A percentile compares a stretch with the other conserved stretches of the same genome.
Conservation (phyloP, 1,284 basidiomycete species). For the Cutaneotrichosporon mucoides region DNA sequence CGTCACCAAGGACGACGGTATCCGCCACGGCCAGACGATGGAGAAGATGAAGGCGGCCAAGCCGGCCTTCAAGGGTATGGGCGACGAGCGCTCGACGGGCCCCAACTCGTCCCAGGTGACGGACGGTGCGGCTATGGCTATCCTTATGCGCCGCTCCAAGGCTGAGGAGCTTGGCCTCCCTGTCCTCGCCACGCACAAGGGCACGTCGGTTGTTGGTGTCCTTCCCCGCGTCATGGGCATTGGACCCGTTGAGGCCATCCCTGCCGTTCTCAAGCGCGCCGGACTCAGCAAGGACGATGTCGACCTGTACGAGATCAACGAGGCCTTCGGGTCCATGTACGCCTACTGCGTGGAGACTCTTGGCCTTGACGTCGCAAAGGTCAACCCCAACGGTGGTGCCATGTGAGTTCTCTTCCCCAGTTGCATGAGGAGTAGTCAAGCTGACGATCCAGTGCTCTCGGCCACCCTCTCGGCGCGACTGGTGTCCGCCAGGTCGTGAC, state of each 20-base stretch:
- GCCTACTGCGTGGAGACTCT: slow-evolving; percentile 71
- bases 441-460: slow-evolving; percentile 9
- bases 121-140: slow-evolving; percentile 78
- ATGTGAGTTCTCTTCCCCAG: slow-evolving; percentile 4
- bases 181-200: slow-evolving; percentile 73
- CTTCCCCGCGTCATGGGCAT: slow-evolving; percentile 80
- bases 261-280: slow-evolving; percentile 58
- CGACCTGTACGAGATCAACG: slow-evolving; percentile 82
- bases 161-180: slow-evolving; percentile 72
- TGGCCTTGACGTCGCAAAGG: slow-evolving; percentile 66
- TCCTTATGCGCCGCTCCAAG: slow-evolving; percentile 80
- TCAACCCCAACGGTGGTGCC: slow-evolving; percentile 76
- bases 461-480: slow-evolving; percentile 22
- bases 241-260: slow-evolving; percentile 69
- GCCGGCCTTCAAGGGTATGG: slow-evolving; percentile 85
- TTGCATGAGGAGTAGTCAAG: too few species aligned
- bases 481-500: slow-evolving; percentile 34
- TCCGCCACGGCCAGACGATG: slow-evolving; percentile 70
- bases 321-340: slow-evolving; percentile 82
- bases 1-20: slow-evolving; percentile 74
- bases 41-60: slow-evolving; percentile 65
- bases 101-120: slow-evolving; percentile 85
- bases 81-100: slow-evolving; percentile 60
- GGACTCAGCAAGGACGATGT: slow-evolving; percentile 67
- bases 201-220: slow-evolving; percentile 66